Evolutionary conservation across 2,329 filamentous ascomycete species (phyloP).

Genomic region (Aspergillus pseudoglaucus): DNA sequence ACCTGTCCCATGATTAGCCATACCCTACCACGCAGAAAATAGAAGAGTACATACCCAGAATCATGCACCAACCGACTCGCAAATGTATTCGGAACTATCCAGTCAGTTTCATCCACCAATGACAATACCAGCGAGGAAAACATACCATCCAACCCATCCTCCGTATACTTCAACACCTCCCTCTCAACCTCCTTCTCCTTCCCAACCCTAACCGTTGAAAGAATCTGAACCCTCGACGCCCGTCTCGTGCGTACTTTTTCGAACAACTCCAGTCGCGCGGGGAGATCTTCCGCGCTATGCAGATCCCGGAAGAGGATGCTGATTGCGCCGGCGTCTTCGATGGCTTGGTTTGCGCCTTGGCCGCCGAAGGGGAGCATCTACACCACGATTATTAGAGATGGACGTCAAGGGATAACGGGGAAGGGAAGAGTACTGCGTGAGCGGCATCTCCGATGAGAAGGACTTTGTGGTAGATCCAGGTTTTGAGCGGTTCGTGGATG

Average conservation of each 20-base stretch:
- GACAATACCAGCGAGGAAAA: neutral
- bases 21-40: neutral
- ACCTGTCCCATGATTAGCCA: neutral
- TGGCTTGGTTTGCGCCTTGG: conserved; percentile 28
- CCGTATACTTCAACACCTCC: neutral
- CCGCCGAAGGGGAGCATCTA: conserved; percentile 17
- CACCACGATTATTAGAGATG: conserved; percentile 4
- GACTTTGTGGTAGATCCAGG: conserved; percentile 17
- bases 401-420: neutral
- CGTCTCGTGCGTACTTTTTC: conserved; percentile 1
- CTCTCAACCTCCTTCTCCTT: conserved; percentile 2
- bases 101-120: neutral
- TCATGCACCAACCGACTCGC: neutral
- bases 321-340: conserved; percentile 28
- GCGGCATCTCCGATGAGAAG: conserved; percentile 29
- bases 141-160: neutral
- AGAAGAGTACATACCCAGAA: neutral
- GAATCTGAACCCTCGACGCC: conserved; percentile 1
- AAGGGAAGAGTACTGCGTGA: conserved; percentile 19
- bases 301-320: conserved; percentile 13
- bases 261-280: neutral
- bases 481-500: conserved; percentile 19
- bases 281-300: neutral
- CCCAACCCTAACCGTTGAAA: conserved; percentile 1
- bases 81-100: neutral